These are phyloP conservation scores for Pleurotus tuoliensis DNA, from an alignment of 768 basidiomycete species.

Conservation along the genomic window DNA sequence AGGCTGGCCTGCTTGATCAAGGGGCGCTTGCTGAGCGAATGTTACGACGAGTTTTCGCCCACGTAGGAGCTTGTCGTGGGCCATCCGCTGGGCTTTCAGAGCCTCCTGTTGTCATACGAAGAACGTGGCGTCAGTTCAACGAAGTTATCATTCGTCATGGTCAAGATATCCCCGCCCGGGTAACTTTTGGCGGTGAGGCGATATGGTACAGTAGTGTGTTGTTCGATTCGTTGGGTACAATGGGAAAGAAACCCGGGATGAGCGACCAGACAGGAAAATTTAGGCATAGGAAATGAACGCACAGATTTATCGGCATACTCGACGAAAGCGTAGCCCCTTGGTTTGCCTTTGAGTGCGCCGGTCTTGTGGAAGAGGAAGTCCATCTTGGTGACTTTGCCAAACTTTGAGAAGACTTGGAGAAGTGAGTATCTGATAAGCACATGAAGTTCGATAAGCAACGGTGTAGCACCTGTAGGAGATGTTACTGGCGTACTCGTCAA, in stretches of 20 bases:
- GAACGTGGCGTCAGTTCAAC: conserved; percentile 12
- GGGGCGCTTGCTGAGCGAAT: conserved; percentile 81
- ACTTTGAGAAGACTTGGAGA: conserved; percentile 86
- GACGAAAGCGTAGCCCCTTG: conserved; percentile 92
- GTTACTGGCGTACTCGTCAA: conserved; percentile 68
- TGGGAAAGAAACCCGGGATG: conserved; percentile 41
- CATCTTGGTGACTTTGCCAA: conserved; percentile 87
- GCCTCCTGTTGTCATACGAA: conserved; percentile 65
- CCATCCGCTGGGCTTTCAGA: conserved; percentile 62
- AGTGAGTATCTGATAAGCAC: conserved; percentile 70
- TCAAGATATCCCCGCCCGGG: conserved; percentile 11
- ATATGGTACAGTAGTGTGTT: not conserved
- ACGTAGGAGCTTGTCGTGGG: conserved; percentile 78
- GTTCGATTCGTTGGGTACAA: conserved; percentile 11
- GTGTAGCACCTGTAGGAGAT: no score
- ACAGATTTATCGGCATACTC: conserved; percentile 81
- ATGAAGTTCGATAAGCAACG: no score
- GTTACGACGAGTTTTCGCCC: conserved; percentile 92
- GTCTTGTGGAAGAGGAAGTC: conserved; percentile 96
- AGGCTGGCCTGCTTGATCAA: conserved; percentile 27
- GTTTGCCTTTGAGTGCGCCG: conserved; percentile 85
- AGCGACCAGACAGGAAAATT: conserved; percentile 25
- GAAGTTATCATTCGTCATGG: not conserved
- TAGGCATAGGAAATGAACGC: conserved; percentile 32
- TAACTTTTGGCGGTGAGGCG: not conserved